Evolutionary conservation across 1,284 basidiomycete species (phyloP).

Genomic region (Irpex lacteus): DNA sequence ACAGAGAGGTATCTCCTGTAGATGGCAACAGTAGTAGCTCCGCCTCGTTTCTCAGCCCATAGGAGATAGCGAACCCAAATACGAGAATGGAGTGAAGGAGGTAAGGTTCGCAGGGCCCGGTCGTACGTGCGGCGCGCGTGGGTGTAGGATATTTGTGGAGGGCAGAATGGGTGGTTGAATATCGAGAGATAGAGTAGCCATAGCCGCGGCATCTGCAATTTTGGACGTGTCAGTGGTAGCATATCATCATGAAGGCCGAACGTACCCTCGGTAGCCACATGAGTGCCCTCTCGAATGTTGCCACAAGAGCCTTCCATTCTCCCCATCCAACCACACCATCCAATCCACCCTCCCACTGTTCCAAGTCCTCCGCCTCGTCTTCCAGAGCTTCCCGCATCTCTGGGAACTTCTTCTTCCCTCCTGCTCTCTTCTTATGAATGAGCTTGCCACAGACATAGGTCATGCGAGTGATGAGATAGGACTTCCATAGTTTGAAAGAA

Average conservation of each 20-base stretch:
- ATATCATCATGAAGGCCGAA: slow-evolving; percentile 19
- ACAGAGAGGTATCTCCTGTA: slow-evolving; percentile 90
- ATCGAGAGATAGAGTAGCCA: slow-evolving; percentile 94
- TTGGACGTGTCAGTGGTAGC: slow-evolving; percentile 9
- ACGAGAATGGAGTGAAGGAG: slow-evolving; percentile 90
- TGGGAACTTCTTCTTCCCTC: slow-evolving; percentile 84
- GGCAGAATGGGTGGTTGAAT: slow-evolving; percentile 89
- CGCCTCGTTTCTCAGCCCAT: slow-evolving; percentile 87
- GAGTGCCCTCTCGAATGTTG: slow-evolving; percentile 88
- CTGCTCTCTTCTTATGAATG: slow-evolving; percentile 69
- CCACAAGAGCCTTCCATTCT: slow-evolving; percentile 91
- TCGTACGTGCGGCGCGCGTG: slow-evolving; percentile 95
- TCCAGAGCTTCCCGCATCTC: slow-evolving; percentile 88
- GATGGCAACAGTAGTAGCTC: slow-evolving; percentile 81
- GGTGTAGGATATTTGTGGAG: slow-evolving; percentile 79
- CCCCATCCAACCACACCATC: slow-evolving; percentile 89
- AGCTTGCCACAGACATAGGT: slow-evolving; percentile 83
- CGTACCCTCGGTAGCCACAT: slow-evolving; percentile 91
- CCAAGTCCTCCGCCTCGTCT: slow-evolving; percentile 74
- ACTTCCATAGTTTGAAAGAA: slow-evolving; percentile 94
- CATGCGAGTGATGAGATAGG: slow-evolving; percentile 85
- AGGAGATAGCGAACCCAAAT: slow-evolving; percentile 95
- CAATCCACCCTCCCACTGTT: slow-evolving; percentile 82
- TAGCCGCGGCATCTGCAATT: slow-evolving; percentile 77
- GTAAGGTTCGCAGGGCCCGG: slow-evolving; percentile 89